Conservation (phyloP, 805 yeast species). For the Starmerella ratchasimensis region DNA sequence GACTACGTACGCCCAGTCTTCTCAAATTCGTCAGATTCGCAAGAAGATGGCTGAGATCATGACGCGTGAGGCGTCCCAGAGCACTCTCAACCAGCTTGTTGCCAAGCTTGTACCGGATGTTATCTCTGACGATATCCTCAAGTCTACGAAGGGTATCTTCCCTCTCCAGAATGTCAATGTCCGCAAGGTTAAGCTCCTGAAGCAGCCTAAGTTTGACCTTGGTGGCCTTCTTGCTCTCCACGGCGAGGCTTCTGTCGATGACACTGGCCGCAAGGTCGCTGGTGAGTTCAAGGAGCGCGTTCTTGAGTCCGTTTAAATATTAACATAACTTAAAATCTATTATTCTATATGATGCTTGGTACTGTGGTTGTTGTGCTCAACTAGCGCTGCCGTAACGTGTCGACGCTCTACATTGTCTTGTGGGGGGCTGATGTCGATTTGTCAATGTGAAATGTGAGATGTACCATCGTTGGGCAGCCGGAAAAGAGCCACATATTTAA, state of each 20-base stretch:
- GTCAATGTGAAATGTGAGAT: too few species aligned
- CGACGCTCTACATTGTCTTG: too few species aligned
- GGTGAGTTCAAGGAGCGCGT: slow-evolving; percentile 94
- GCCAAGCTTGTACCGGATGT: slow-evolving; percentile 97
- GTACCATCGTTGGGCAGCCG: too few species aligned
- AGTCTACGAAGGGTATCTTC: slow-evolving; percentile 85
- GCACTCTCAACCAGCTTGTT: slow-evolving; percentile 91
- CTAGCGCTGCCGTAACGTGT: too few species aligned
- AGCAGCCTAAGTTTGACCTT: slow-evolving; percentile 97
- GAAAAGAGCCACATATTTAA: too few species aligned
- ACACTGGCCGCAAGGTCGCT: slow-evolving; percentile 93
- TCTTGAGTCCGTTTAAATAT: slow-evolving; percentile 81
- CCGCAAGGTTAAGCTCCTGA: slow-evolving; percentile 96
- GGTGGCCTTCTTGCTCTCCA: slow-evolving; percentile 92
- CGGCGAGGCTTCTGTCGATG: slow-evolving; percentile 89
- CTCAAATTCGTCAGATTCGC: slow-evolving; percentile 94
- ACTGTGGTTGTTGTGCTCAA: too few species aligned
- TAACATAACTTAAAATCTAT: slow-evolving; percentile 6
- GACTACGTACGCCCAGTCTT: slow-evolving; percentile 95
- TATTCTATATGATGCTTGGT: too few species aligned
- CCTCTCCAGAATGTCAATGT: slow-evolving; percentile 98
- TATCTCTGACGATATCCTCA: slow-evolving; percentile 96
- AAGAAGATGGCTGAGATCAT: slow-evolving; percentile 92
- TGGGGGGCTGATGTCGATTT: too few species aligned
- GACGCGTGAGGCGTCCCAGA: slow-evolving; percentile 90